Percentiles rank a stretch among this genome's conserved stretches.
Evolutionary conservation across 1,284 basidiomycete species (phyloP).

Genomic region (Rugosomyces carneus): DNA sequence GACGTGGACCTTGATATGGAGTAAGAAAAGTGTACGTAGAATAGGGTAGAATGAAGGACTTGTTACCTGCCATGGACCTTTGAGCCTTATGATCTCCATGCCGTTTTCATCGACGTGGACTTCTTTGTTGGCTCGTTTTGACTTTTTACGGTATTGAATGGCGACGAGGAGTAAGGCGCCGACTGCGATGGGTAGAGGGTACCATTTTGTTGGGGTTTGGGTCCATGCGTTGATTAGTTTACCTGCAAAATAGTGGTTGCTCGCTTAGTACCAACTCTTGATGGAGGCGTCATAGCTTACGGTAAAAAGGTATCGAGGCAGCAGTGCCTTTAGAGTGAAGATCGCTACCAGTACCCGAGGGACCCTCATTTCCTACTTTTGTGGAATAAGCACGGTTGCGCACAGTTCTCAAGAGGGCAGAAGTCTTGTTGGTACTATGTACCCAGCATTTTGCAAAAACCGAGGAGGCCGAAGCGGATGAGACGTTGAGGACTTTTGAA

Average conservation of each 20-base stretch:
- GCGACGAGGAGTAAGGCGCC: conserved; percentile 84
- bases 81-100: conserved; percentile 65
- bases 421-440: conserved; percentile 43
- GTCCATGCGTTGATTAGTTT: conserved; percentile 74
- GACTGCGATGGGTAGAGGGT: conserved; percentile 88
- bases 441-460: conserved; percentile 44
- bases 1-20: conserved; percentile 74
- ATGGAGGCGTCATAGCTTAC: conserved; percentile 32
- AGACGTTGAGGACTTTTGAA: conserved; percentile 45
- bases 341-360: conserved; percentile 14
- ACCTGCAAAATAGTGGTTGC: conserved; percentile 19
- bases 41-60: background rate
- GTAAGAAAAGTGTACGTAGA: conserved; percentile 6
- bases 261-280: conserved; percentile 3
- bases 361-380: conserved; percentile 23
- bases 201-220: conserved; percentile 91
- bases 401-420: conserved; percentile 40
- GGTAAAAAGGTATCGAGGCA: conserved; percentile 41
- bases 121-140: conserved; percentile 42
- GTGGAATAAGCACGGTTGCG: conserved; percentile 43
- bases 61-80: conserved; percentile 90
- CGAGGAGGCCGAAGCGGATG: conserved; percentile 46
- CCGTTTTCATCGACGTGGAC: conserved; percentile 74
- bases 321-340: conserved; percentile 20
- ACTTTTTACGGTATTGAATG: conserved; percentile 72